Base-by-base conservation (phyloP, 2,329 filamentous ascomycete genomes). In the Ophiostoma pallidulum region DNA sequence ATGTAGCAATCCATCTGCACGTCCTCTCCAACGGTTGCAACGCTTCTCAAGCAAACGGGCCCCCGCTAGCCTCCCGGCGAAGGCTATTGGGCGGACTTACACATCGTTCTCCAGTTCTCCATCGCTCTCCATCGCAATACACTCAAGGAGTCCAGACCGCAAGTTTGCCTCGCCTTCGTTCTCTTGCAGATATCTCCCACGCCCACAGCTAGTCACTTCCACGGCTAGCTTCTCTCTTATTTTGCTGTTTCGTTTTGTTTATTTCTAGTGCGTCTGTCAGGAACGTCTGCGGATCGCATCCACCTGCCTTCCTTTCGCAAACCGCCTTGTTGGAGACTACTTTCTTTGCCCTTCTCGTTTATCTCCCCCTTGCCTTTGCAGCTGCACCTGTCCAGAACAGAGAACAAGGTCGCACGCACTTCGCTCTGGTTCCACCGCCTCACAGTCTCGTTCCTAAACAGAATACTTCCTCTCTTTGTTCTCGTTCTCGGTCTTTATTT, bases 71-170 rank as follows among this genome's bases (percentile, higher is more conserved):
- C 43, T 26, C 32, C 43, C 14, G 28, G 14, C n/a, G 36, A 33
- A 40, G 16, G 26, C 43, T 22, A 46, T 46, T 46, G 43, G 43
- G 26, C 28, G 35, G 26, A 46, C 43, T 46, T 46, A 46, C 43
- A 46, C 43, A n/a, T n/a, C n/a, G n/a, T n/a, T n/a, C n/a, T n/a
- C n/a, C n/a, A n/a, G n/a, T n/a, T n/a, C n/a, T n/a, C n/a, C n/a
- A n/a, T n/a, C n/a, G 43, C 33, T 46, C 43, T 40, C 43, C 43
- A 33, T 39, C 36, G 18, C 35, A 18, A 18, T 32, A 22, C 35
- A 14, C 19, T 13, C n/a, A n/a, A n/a, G n/a, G n/a, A n/a, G n/a
- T n/a, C 19, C 43, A 46, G 43, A 46, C 43, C 43, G 43, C 43
- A 46, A 46, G 26, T 45, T 38, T 31, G 35, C 38, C 33, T 24